Percentiles rank a stretch among this genome's conserved stretches.
Evolutionary conservation across 108 stramenopile genomes (phyloP).

Genomic region (Discostella pseudostelligera): DNA sequence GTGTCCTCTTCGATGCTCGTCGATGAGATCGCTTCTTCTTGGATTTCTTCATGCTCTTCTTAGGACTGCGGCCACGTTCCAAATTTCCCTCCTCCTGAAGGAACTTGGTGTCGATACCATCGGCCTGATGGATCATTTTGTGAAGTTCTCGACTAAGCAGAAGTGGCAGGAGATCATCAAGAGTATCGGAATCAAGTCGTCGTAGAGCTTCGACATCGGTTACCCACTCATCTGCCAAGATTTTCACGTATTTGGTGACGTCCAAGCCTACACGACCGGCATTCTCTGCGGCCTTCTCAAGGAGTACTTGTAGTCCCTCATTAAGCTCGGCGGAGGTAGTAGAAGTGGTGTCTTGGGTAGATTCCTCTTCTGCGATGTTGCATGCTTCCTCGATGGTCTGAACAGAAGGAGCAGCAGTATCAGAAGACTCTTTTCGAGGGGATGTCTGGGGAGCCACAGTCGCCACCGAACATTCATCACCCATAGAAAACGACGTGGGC

Average conservation of each 20-base stretch:
- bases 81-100: slow-evolving; percentile 20
- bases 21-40: slow-evolving; percentile 31
- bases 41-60: slow-evolving; percentile 27
- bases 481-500: slow-evolving; percentile 23
- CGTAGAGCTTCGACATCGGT: slow-evolving; percentile 48
- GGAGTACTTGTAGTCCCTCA: slow-evolving; percentile 30
- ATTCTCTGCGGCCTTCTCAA: slow-evolving; percentile 48
- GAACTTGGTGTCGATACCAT: slow-evolving; percentile 42
- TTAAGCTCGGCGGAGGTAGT: background rate
- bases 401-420: slow-evolving; percentile 2
- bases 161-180: slow-evolving; percentile 40
- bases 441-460: background rate
- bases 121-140: slow-evolving; percentile 34
- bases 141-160: slow-evolving; percentile 47
- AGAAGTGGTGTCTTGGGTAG: slow-evolving; percentile 4
- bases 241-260: slow-evolving; percentile 26
- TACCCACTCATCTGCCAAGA: slow-evolving; percentile 49
- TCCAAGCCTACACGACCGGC: slow-evolving; percentile 42
- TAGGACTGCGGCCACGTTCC: slow-evolving; percentile 8
- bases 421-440: no score
- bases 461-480: slow-evolving; percentile 13
- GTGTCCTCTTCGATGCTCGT: background rate
- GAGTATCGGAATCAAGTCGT: slow-evolving; percentile 36
- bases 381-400: background rate
- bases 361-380: background rate